Base-by-base conservation (phyloP, 140 eudicot genomes). In the Anethum foeniculum region DNA sequence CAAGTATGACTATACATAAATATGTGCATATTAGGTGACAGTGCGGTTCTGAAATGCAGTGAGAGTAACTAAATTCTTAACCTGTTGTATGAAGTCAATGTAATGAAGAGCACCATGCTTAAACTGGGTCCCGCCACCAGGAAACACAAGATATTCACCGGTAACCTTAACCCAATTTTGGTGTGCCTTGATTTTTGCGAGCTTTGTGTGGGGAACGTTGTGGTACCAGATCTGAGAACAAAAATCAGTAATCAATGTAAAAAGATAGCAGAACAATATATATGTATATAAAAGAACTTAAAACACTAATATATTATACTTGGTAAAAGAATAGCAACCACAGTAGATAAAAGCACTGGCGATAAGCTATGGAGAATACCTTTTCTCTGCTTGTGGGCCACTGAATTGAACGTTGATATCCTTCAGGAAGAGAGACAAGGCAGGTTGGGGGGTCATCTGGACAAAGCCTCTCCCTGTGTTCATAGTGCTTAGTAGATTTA, bases 311-410 rank as follows among this genome's bases (percentile, higher is more conserved):
- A 41, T 69, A 34, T 65, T 38, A 36, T 39, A 3, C 52, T 7
- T 10, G 0, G 48, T 23, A 41, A 69, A 80, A 72, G 78, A 58
- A 72, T 64, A 49, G 48, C 51, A 79, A 68, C 32, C 30, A 81
- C 41, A 27, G 36, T 36, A 71, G 2, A 38, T 71, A 0, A n/a
- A 18, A 30, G 12, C 44, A 36, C 41, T 38, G 64, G n/a, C 52
- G 8, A 47, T 5, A 67, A 58, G 64, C 82, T 65, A 76, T 52
- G 34, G 49, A 9, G 7, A 9, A 36, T 83, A 94, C 99, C 97
- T 90, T 92, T 80, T 95, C 99, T 86, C 99, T 87, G 88, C 99
- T 95, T 44, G 93, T 90, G 76, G 99, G 99, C 99, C 99, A 95
- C 84, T 85, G 88, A 13, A 92, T 87, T 16, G 97, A 80, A 21